Percentiles rank a stretch among this genome's conserved stretches.
phyloP scores from a whole-genome alignment of 75 land plant genomes.

The Pinus tabuliformis region DNA sequence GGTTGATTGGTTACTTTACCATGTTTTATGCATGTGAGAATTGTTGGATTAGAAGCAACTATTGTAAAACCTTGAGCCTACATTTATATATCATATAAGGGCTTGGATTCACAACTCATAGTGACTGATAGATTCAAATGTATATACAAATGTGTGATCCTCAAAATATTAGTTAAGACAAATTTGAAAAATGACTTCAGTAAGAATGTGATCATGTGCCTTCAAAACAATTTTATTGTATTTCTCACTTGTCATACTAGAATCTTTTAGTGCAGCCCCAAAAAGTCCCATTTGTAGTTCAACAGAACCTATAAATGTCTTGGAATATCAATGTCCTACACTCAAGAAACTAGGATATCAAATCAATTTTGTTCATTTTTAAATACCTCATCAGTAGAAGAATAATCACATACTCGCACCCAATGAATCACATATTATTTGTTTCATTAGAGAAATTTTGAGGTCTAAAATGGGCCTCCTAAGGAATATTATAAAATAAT shows the following conservation, averaged over 20 bases:
- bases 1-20: constrained; percentile 79
- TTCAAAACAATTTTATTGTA: constrained; percentile 67
- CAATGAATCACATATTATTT: constrained; percentile 84
- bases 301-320: constrained; percentile 63
- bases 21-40: constrained; percentile 83
- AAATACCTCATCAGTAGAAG: constrained; percentile 63
- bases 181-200: constrained; percentile 95
- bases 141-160: constrained; percentile 87
- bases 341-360: constrained; percentile 51
- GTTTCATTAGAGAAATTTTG: too few species aligned
- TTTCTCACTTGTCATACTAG: constrained; percentile 70
- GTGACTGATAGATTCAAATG: constrained; percentile 92
- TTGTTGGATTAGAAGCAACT: constrained; percentile 95
- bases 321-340: constrained; percentile 54
- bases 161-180: constrained; percentile 94
- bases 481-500: too few species aligned
- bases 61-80: constrained; percentile 91
- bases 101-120: constrained; percentile 97
- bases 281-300: constrained; percentile 42
- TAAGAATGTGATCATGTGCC: constrained; percentile 88
- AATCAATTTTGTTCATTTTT: constrained; percentile 60
- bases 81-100: constrained; percentile 92
- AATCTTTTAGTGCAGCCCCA: constrained; percentile 37
- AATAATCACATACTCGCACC: constrained; percentile 62
- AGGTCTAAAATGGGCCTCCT: too few species aligned